These are phyloP conservation scores for Priceomyces medius DNA, from an alignment of 805 yeast species.

Conservation along the genomic window DNA sequence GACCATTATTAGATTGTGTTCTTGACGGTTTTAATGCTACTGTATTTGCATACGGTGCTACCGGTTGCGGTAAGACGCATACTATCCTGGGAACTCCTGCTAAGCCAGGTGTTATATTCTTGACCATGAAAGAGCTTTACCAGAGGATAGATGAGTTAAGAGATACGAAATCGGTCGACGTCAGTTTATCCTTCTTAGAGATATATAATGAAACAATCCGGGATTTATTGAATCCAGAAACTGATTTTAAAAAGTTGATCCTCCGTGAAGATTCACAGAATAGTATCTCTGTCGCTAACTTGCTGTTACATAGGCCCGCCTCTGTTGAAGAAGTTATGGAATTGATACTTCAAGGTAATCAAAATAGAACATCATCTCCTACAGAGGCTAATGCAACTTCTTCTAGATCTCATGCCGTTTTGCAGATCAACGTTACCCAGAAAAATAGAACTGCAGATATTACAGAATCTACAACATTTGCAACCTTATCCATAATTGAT, in stretches of 20 bases:
- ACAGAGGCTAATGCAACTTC: slow-evolving; percentile 91
- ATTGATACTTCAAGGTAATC: slow-evolving; percentile 67
- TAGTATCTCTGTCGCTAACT: slow-evolving; percentile 67
- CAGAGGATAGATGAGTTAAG: slow-evolving; percentile 52
- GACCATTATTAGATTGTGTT: slow-evolving; percentile 69
- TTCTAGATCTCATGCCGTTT: slow-evolving; percentile 90
- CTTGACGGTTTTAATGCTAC: slow-evolving; percentile 88
- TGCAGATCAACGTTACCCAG: slow-evolving; percentile 73
- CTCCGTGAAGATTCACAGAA: slow-evolving; percentile 71
- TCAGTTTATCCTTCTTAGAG: slow-evolving; percentile 74
- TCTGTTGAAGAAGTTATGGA: slow-evolving; percentile 77
- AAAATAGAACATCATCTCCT: slow-evolving; percentile 76
- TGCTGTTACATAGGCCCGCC: slow-evolving; percentile 60
- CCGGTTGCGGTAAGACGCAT: slow-evolving; percentile 97
- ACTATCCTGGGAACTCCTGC: slow-evolving; percentile 77
- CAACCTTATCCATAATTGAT: slow-evolving; percentile 85
- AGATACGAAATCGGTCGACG: slow-evolving; percentile 57
- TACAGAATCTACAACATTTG: slow-evolving; percentile 66
- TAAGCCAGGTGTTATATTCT: slow-evolving; percentile 75
- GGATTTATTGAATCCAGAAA: slow-evolving; percentile 68
- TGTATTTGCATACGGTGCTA: slow-evolving; percentile 94
- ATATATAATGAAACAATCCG: slow-evolving; percentile 88
- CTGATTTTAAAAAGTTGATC: slow-evolving; percentile 44
- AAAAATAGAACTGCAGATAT: slow-evolving; percentile 59
- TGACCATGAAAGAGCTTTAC: slow-evolving; percentile 77